phyloP scores from a whole-genome alignment of 1,139 yeast species.

The Protomyces gravidus region DNA sequence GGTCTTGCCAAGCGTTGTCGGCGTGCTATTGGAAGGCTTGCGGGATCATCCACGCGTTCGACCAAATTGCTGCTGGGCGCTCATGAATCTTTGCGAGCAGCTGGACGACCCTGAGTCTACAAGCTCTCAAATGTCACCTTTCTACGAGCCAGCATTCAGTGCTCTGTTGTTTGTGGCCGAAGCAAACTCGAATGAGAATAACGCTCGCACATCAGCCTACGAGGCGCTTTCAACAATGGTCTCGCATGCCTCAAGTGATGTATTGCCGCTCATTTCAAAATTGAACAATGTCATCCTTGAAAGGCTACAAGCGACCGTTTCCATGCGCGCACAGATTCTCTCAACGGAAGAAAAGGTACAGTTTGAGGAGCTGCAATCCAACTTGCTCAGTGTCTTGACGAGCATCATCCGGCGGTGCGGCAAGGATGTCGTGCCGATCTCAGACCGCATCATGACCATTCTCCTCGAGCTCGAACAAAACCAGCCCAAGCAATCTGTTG shows the following conservation, averaged over 20 bases:
- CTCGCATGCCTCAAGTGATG: conserved; percentile 65
- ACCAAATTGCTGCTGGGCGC: conserved; percentile 95
- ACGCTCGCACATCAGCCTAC: conserved; percentile 91
- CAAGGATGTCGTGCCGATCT: conserved; percentile 57
- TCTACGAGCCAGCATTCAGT: conserved; percentile 64
- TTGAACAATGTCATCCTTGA: conserved; percentile 70
- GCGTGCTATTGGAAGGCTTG: conserved; percentile 71
- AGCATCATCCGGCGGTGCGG: conserved; percentile 82
- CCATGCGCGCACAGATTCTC: conserved; percentile 48
- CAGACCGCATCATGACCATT: conserved; percentile 80
- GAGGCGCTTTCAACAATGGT: conserved; percentile 86
- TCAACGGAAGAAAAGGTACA: conserved; percentile 64
- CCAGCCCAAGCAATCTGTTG: conserved; percentile 61
- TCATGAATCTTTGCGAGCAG: conserved; percentile 86
- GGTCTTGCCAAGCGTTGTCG: conserved; percentile 60
- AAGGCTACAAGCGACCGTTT: conserved; percentile 67
- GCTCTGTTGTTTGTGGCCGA: conserved; percentile 56
- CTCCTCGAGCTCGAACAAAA: conserved; percentile 65
- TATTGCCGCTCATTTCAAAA: conserved; percentile 61
- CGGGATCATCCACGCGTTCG: conserved; percentile 87
- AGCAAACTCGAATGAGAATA: conserved; percentile 72
- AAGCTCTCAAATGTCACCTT: conserved; percentile 66
- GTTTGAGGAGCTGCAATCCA: conserved; percentile 84
- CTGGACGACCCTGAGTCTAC: conserved; percentile 50
- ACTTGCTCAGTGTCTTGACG: conserved; percentile 78